Conservation (phyloP, 2,329 filamentous ascomycete genomes). For the Dendryphion nanum region DNA sequence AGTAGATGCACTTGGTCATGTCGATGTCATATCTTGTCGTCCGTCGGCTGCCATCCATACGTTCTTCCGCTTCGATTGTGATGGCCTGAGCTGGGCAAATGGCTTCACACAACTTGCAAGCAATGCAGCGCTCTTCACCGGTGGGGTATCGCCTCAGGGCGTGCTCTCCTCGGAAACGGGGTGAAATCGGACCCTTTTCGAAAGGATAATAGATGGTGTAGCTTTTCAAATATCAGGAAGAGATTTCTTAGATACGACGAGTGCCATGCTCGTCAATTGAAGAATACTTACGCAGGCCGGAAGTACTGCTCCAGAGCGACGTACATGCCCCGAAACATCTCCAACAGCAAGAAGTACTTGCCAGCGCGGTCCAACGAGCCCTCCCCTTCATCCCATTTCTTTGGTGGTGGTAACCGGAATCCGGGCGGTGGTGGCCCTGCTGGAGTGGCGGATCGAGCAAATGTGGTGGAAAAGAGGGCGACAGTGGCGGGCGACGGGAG, state of each 20-base stretch:
- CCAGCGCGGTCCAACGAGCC: constrained; percentile 77
- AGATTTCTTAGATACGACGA: constrained; percentile 1
- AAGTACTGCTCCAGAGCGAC: constrained; percentile 97
- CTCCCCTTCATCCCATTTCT: constrained; percentile 80
- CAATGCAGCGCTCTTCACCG: constrained; percentile 97
- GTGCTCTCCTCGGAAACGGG: constrained; percentile 97
- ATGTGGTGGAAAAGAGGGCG: constrained; percentile 63
- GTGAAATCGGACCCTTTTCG: constrained; percentile 97
- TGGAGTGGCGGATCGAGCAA: constrained; percentile 63
- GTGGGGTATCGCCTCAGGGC: constrained; percentile 94
- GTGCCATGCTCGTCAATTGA: constrained; percentile 13
- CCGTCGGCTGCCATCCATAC: constrained; percentile 88
- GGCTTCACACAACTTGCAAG: constrained; percentile 98
- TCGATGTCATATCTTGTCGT: constrained; percentile 99
- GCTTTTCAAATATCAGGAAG: constrained; percentile 50
- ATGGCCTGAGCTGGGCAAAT: constrained; percentile 98
- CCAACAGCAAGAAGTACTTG: constrained; percentile 92
- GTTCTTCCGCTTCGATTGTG: constrained; percentile 98
- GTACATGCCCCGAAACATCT: constrained; percentile 98
- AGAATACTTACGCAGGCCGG: constrained; percentile 79
- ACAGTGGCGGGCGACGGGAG: constrained; percentile 47
- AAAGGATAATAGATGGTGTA: constrained; percentile 99
- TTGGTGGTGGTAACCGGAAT: constrained; percentile 73
- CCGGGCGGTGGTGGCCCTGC: constrained; percentile 74
- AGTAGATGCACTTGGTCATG: constrained; percentile 99